Base-by-base conservation (phyloP, 306 rosid genomes). In the Dalbergia cochinchinensis region DNA sequence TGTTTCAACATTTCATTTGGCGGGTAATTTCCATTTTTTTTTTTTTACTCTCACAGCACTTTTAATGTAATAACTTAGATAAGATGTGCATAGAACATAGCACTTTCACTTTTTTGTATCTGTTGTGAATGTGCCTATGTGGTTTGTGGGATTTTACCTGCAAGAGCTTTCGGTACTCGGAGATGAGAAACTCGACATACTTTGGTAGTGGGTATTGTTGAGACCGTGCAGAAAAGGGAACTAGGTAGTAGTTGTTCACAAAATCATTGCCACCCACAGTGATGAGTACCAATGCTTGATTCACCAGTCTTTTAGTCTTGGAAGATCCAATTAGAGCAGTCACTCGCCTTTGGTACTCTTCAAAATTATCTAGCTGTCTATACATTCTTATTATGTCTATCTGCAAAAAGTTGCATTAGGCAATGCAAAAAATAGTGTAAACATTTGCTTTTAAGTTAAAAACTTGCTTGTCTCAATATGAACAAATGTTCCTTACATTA, bases 181-280 rank as follows among this genome's bases (percentile, higher is more conserved):
- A 55, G 73, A 92, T 86, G 69, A 92, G 85, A 64, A 60, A 70
- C 59, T 68, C 87, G 83, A 92, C 94, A 34, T 90, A 90, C 16
- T 71, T 34, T 0, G 88, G 97, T 3, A 92, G 78, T 7, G 73
- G 51, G 65, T 65, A 85, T 71, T 88, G 86, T 48, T 79, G 92
- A 50, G 97, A 90, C 84, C 92, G 86, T 6, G 86, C 82, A 9
- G 91, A 87, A 70, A 1, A 57, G 5, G 91, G 79, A 10, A 78
- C 84, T 33, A 89, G 65, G 78, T 80, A 86, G 79, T 88, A 92
- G 83, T 92, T 90, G 86, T 90, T 92, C 1, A 92, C 97, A 47
- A 92, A 92, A 59, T 90, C 94, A 66, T 87, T 92, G 65, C 93
- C 93, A 42, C 91, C 90, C 0, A 82, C 88, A 0, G 85, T 80